Conservation (phyloP, 768 basidiomycete genomes). For the Stropharia rugosoannulata region DNA sequence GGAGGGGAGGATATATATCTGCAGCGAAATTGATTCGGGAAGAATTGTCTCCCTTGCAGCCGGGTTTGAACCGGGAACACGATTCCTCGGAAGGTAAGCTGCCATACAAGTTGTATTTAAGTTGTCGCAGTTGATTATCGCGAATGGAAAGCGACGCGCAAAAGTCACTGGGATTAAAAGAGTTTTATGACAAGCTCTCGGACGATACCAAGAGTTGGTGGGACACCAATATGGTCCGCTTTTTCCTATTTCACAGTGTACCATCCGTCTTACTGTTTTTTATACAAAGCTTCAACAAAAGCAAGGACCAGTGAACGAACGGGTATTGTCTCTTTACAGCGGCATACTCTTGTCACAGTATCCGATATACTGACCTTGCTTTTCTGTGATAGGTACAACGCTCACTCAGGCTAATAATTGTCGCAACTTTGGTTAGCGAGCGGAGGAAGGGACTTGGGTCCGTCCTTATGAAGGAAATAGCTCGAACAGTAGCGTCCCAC, state of each 20-base stretch:
- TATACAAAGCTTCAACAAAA: neutral
- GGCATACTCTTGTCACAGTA: too few relatives aligned
- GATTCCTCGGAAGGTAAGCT: conserved; percentile 1
- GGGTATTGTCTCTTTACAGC: neutral
- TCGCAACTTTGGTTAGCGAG: neutral
- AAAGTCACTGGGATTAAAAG: neutral
- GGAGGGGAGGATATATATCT: neutral
- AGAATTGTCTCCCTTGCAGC: neutral
- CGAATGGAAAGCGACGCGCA: neutral
- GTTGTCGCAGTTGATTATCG: too few relatives aligned
- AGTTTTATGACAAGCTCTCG: neutral
- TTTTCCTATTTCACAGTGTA: neutral
- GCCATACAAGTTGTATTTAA: neutral
- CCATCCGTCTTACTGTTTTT: neutral
- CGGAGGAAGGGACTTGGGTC: neutral
- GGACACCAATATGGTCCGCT: neutral
- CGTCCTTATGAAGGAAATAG: neutral
- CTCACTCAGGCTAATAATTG: neutral
- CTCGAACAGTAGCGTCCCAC: neutral
- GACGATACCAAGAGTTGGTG: neutral
- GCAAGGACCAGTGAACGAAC: neutral
- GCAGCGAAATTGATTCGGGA: neutral
- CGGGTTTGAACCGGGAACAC: neutral
- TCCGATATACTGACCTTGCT: neutral
- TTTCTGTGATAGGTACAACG: neutral